These are phyloP conservation scores for Immersiella caudata DNA, from an alignment of 495 filamentous ascomycete species.

Conservation along the genomic window DNA sequence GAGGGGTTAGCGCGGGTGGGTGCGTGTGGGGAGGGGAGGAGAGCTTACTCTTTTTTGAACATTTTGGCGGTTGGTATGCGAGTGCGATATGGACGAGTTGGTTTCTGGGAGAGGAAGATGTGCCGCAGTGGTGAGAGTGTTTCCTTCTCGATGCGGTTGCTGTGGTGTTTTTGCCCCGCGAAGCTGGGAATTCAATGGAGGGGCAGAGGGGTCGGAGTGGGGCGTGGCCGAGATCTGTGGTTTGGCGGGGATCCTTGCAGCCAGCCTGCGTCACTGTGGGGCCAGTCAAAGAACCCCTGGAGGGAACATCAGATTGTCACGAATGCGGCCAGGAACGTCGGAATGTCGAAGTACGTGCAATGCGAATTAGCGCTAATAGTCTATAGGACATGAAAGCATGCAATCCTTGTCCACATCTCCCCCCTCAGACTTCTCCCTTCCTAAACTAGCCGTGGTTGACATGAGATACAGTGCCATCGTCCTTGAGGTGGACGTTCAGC, in stretches of 20 bases:
- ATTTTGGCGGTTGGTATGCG: slow-evolving; percentile 45
- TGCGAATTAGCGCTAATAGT: no score
- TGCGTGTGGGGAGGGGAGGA: not conserved
- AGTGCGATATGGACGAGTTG: not conserved
- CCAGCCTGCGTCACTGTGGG: slow-evolving; percentile 20
- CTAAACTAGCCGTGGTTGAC: slow-evolving; percentile 58
- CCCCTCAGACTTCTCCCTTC: not conserved
- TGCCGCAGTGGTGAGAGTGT: slow-evolving; percentile 1
- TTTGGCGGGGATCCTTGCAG: slow-evolving; percentile 21
- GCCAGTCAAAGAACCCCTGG: not conserved
- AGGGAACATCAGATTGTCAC: slow-evolving; percentile 1
- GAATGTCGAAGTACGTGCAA: not conserved
- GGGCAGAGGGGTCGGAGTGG: slow-evolving; percentile 21
- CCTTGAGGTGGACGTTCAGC: slow-evolving; percentile 72
- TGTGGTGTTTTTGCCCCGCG: slow-evolving; percentile 32
- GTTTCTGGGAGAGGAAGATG: not conserved
- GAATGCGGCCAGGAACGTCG: not conserved
- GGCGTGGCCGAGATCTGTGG: slow-evolving; percentile 5
- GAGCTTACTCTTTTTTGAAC: slow-evolving; percentile 87
- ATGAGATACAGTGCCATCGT: slow-evolving; percentile 73
- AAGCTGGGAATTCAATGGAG: slow-evolving; percentile 26
- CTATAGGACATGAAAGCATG: no score
- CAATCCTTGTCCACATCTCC: no score
- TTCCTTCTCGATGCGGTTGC: not conserved
- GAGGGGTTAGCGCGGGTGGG: slow-evolving; percentile 12